Base-by-base conservation (phyloP, 306 rosid genomes). In the Fragaria ananassa region DNA sequence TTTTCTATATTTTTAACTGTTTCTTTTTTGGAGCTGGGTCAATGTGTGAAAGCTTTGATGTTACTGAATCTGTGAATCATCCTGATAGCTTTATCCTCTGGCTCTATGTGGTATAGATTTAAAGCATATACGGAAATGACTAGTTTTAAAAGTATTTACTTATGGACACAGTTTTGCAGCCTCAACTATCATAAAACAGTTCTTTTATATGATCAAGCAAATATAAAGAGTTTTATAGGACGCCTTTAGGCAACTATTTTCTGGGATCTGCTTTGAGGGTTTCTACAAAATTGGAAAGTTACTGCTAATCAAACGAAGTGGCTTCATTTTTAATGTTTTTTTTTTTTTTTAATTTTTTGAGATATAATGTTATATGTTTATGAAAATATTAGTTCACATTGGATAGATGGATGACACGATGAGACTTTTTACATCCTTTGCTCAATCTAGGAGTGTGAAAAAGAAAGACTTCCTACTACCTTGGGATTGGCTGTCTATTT, bases 171-270 rank as follows among this genome's bases (percentile, higher is more conserved):
- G 25, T 47, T 70, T 54, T 71, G 61, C 58, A 69, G 56, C 73
- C 6, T 12, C 34, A 34, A 14, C 62, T 49, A n/a, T 71, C 27
- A 31, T 31, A 41, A 50, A 14, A 71, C 29, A 3, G 27, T 25
- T 44, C 17, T 68, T 51, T 19, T 71, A 31, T 21, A 39, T 71
- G 47, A 71, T 71, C 63, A 50, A 34, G 75, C 29, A 71, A 70
- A 34, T 1, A 17, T n/a, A 70, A 50, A 29, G 58, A 70, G 2
- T 25, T 23, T 49, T 47, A 47, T 13, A 47, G 34, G 39, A 47
- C 6, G 27, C 34, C 4, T 45, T 13, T 37, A 47, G 34, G 5
- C 51, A 68, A 23, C 7, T 37, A 37, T 37, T 37, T 37, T 37
- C 41, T 37, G 5, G 41, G 41, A 37, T 37, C 7, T 4, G 41